Base-by-base conservation (phyloP, 768 basidiomycete species). In the Pisolithus microcarpus region DNA sequence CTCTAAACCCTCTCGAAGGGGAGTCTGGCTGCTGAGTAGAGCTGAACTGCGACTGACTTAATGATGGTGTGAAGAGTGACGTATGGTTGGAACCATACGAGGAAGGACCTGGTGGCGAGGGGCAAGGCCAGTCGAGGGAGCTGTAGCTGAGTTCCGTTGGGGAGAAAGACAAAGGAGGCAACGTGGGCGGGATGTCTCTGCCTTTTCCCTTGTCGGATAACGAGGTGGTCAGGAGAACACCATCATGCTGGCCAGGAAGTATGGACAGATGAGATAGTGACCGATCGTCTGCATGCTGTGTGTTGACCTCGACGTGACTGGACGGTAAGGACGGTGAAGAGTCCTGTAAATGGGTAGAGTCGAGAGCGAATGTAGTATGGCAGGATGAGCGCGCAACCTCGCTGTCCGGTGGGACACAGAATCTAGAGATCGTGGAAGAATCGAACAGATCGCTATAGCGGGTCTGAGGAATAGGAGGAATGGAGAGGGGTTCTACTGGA, bases 81-180 rank as follows among this genome's bases (percentile, higher is more conserved):
- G 58, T 49, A 23, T 58, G 63, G 7, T 72, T 72, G 11, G 69
- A 68, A 7, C 63, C 56, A 46, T 60, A 69, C n/a, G 71, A 71
- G 26, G 70, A 69, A n/a, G 68, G 56, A 1, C 61, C 65, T 18
- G 64, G 55, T 11, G 55, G 56, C 34, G 64, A 50, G 18, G 61
- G 50, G 11, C 71, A 68, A 30, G 72, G 66, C 68, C 73, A 72
- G 54, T 64, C 64, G 43, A 70, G 62, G 46, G 72, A 61, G 24
- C 59, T 63, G 58, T 74, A 78, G 47, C 66, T 69, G 54, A 85
- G 71, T 50, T 73, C 72, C 36, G 83, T 70, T 28, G 78, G 71
- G 46, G 78, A 72, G 59, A 89, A 81, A 30, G 75, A 69, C 52
- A 87, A 71, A 54, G 85, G 84, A 52, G 86, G 84, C 53, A 87